Conservation (phyloP, 768 basidiomycete species). For the Mycena galopus region DNA sequence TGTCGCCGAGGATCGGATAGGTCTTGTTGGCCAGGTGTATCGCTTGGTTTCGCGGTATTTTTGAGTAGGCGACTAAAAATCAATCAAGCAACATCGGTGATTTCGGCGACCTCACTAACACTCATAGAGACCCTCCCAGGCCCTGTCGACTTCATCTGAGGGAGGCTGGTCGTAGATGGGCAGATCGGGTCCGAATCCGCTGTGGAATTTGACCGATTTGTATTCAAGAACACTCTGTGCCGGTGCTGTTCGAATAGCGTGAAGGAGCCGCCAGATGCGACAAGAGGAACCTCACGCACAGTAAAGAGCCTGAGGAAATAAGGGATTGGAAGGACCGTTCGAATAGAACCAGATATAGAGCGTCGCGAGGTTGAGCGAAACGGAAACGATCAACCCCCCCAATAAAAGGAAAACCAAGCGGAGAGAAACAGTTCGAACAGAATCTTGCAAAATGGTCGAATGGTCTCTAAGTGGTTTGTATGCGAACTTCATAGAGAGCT, state of each 20-base stretch:
- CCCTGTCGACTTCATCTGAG: slow-evolving; percentile 42
- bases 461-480: slow-evolving; percentile 24
- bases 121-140: slow-evolving; percentile 41
- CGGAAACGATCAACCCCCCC: slow-evolving; percentile 12
- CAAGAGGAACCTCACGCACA: slow-evolving; percentile 19
- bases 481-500: slow-evolving; percentile 26
- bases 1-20: slow-evolving; percentile 41
- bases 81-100: not conserved
- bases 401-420: slow-evolving; percentile 10
- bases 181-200: slow-evolving; percentile 36
- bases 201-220: slow-evolving; percentile 40
- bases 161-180: slow-evolving; percentile 39
- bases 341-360: slow-evolving; percentile 29
- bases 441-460: not conserved
- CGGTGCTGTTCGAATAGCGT: slow-evolving; percentile 33
- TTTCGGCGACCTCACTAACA: slow-evolving; percentile 23
- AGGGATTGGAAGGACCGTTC: slow-evolving; percentile 24
- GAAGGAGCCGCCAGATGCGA: not conserved
- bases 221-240: slow-evolving; percentile 39
- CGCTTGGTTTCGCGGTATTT: slow-evolving; percentile 41
- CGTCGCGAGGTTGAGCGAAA: slow-evolving; percentile 25
- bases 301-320: slow-evolving; percentile 35
- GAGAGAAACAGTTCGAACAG: slow-evolving; percentile 13
- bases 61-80: slow-evolving; percentile 37
- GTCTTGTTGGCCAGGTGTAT: slow-evolving; percentile 40